These are phyloP conservation scores for Fraxinus platypoda DNA, from an alignment of 305 asterid genomes.

Conservation along the genomic window DNA sequence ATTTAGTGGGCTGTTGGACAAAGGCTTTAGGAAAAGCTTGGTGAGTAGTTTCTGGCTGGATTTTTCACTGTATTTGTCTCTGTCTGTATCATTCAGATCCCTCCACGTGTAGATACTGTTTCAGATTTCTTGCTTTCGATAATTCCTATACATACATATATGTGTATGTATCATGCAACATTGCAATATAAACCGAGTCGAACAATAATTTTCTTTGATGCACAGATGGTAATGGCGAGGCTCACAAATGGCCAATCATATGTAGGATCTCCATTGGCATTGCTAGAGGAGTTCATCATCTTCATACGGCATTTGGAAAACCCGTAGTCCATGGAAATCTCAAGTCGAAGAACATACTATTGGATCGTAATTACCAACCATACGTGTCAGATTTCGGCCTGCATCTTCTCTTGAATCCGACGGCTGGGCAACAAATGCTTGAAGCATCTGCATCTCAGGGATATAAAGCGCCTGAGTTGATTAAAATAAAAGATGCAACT, in stretches of 20 bases:
- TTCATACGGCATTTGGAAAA: conserved; percentile 50
- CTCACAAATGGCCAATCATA: conserved; percentile 66
- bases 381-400: conserved; percentile 74
- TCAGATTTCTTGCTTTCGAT: background rate
- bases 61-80: background rate
- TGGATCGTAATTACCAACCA: conserved; percentile 57
- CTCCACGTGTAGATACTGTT: background rate
- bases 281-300: conserved; percentile 64
- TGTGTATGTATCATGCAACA: background rate
- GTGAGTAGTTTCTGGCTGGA: conserved; percentile 1
- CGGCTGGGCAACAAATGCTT: conserved; percentile 69
- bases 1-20: conserved; percentile 10
- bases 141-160: background rate
- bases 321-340: conserved; percentile 88
- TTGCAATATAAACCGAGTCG: background rate
- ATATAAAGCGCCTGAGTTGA: conserved; percentile 76
- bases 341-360: conserved; percentile 67
- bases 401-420: conserved; percentile 60
- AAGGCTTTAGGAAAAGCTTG: conserved; percentile 2
- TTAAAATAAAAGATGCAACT: conserved; percentile 67
- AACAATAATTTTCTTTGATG: background rate
- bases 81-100: background rate
- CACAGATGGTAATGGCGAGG: conserved; percentile 61
- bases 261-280: conserved; percentile 65
- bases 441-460: conserved; percentile 66